A percentile compares a stretch with the other conserved stretches of the same genome.
Evolutionary conservation across 345 rosid species (phyloP).

Genomic region (Eucalyptus erythrocorys): DNA sequence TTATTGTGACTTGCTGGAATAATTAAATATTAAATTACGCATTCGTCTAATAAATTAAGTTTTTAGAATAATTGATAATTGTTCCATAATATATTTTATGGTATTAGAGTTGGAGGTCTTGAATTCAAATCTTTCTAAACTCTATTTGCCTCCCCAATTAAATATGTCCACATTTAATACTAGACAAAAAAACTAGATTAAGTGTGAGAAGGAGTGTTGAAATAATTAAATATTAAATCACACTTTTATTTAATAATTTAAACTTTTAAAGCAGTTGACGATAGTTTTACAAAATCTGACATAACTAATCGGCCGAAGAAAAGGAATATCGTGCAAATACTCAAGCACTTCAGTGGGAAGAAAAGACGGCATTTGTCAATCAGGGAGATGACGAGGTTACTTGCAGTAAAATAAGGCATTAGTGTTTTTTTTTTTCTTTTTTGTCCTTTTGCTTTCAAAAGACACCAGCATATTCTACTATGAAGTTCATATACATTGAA

Average conservation of each 20-base stretch:
- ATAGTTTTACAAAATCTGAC: no score
- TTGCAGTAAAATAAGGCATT: background rate
- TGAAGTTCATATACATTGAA: background rate
- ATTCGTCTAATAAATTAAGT: no score
- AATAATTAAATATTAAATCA: no score
- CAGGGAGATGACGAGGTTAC: background rate
- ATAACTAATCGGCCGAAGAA: fast-evolving
- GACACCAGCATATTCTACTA: background rate
- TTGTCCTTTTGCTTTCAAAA: background rate
- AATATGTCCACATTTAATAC: no score
- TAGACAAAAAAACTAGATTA: no score
- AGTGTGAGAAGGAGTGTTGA: fast-evolving
- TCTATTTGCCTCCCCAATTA: no score
- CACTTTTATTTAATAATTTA: fast-evolving
- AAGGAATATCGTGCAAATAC: background rate
- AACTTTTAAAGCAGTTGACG: fast-evolving
- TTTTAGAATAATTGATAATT: no score
- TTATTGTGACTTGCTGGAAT: fast-evolving
- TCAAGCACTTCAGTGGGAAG: background rate
- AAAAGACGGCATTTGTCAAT: background rate
- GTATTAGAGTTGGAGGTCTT: no score
- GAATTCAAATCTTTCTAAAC: no score
- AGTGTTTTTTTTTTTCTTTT: no score
- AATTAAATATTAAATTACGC: no score
- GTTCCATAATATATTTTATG: no score